These are phyloP conservation scores for Thelonectria olida DNA, from an alignment of 2,329 filamentous ascomycete genomes.

Conservation along the genomic window DNA sequence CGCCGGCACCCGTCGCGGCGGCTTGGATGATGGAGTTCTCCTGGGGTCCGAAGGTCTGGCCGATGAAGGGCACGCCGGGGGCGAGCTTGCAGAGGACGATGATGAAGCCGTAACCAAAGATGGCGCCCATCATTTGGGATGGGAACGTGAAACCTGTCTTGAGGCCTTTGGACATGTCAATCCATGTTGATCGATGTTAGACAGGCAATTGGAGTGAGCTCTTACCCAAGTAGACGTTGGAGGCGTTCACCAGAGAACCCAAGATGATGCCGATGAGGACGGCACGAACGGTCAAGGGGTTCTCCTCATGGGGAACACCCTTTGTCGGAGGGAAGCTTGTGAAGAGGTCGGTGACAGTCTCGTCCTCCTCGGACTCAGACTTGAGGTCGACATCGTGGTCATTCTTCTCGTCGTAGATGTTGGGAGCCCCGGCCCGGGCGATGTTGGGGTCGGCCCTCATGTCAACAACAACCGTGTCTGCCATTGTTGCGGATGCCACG, in stretches of 20 bases:
- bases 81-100: conserved; percentile 60
- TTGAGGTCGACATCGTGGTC: conserved; percentile 39
- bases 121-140: conserved; percentile 60
- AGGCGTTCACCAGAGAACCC: conserved; percentile 68
- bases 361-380: conserved; percentile 40
- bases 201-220: no score
- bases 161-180: conserved; percentile 48
- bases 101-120: conserved; percentile 68
- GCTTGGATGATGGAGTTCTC: conserved; percentile 72
- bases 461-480: neutral
- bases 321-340: conserved; percentile 53
- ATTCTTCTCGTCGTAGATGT: conserved; percentile 39
- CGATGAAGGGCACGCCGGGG: conserved; percentile 60
- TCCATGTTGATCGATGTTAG: neutral
- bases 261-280: conserved; percentile 63
- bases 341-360: conserved; percentile 48
- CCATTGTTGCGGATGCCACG: neutral
- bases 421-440: neutral
- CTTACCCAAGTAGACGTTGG: conserved; percentile 68
- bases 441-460: neutral
- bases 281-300: conserved; percentile 65
- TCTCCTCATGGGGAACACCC: conserved; percentile 53
- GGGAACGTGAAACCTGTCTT: conserved; percentile 62
- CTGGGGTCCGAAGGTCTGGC: conserved; percentile 65
- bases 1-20: conserved; percentile 66